Evolutionary conservation across 108 stramenopile species (phyloP), one percentile per base, ranked within the genome.

Genomic region (Chaetoceros tenuissimus): DNA sequence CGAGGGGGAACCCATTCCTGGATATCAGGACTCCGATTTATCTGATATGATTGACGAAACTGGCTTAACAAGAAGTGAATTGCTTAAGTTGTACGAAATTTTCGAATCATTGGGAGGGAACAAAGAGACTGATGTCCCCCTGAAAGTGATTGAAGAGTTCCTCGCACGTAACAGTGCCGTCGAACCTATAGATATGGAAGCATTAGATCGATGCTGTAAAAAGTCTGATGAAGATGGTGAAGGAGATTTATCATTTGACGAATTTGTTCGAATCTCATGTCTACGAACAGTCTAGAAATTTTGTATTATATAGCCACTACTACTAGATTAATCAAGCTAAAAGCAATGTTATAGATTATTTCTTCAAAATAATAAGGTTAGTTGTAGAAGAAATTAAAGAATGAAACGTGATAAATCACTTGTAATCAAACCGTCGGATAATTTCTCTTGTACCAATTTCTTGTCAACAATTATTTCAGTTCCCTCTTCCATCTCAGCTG

Each of bases 351-450:
- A n/a, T n/a, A n/a, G n/a, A n/a, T n/a, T n/a, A n/a, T n/a, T n/a
- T n/a, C n/a, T n/a, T n/a, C n/a, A n/a, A n/a, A n/a, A n/a, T n/a
- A n/a, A n/a, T n/a, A n/a, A n/a, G n/a, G n/a, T n/a, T n/a, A n/a
- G n/a, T n/a, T n/a, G n/a, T n/a, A n/a, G n/a, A n/a, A n/a, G n/a
- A n/a, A n/a, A n/a, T 81, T 93, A 97, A 62, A 99, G 86, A 59
- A 99, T 97, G 74, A 91, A 99, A 60, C 90, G 87, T 19, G 94
- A 92, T 25, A 97, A 72, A 64, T 97, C 96, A 25, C 74, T 75
- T 50, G 74, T 72, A 56, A 75, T 76, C 48, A 94, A 74, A 53
- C 92, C 67, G 46, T 89, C 88, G 28, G 73, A 67, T 53, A 98
- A 71, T 31, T 92, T 80, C 27, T 79, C 78, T 58, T 81, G 56